Base-by-base conservation (phyloP, 352 stramenopile genomes). In the Globisporangium middletonii region DNA sequence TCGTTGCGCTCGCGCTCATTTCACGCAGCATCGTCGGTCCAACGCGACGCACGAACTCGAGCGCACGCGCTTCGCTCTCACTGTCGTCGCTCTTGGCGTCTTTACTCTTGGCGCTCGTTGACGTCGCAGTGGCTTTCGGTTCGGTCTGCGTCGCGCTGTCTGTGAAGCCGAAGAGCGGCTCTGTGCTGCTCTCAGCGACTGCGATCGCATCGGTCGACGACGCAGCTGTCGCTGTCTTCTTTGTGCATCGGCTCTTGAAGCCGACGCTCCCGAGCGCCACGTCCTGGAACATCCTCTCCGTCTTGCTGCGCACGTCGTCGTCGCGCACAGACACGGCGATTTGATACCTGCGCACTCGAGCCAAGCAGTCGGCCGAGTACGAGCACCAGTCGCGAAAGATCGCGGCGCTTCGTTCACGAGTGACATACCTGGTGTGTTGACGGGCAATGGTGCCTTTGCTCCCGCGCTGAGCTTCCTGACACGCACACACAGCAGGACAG, bases 11-110 rank as follows among this genome's bases (percentile, higher is more conserved):
- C 52, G 72, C 65, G 44, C 56, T 35, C 62, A 92, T 82, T 62
- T 92, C 79, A 28, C 62, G 58, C 9, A 92, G 64, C 76, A 90
- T 85, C 16, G 78, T 52, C 2, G 68, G 66, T 0, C 79, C 77
- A 0, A 85, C 64, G 19, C 63, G 65, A 9, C 65, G 55, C 16
- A 92, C 48, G 57, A 80, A 85, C 26, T 68, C 68, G 0, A 67
- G 51, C 8, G 65, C 64, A 46, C 60, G 69, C 19, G 56, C 70
- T 26, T 84, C 75, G 16, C 56, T 63, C 43, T 72, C 69, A 0
- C 59, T 50, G 7, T 35, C 51, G 9, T 35, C 64, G 15, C 37
- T 42, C 1, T 60, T 65, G 38, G 45, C 50, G 26, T 75, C 63
- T 68, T 67, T 59, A 27, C 12, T 41, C 53, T 70, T 79, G 19